phyloP scores from a whole-genome alignment of 2,329 filamentous ascomycete species.

The Aspergillus sp. region DNA sequence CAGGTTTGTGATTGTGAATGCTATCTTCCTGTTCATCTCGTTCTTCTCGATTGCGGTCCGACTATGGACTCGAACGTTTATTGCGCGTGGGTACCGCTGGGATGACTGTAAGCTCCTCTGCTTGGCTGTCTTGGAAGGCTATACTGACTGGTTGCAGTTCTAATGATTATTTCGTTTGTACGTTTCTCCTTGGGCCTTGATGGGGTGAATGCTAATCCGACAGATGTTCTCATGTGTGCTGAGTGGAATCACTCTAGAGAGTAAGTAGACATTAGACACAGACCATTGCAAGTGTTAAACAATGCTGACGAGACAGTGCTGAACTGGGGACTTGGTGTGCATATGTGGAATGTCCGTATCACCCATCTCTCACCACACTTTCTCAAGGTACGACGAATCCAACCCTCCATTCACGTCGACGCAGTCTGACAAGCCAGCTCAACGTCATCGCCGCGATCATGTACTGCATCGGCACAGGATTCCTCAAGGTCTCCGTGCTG shows the following conservation, averaged over 20 bases:
- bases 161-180: conserved; percentile 27
- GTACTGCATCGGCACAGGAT: conserved; percentile 30
- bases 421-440: conserved; percentile 16
- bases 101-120: conserved; percentile 31
- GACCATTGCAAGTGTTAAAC: not conserved
- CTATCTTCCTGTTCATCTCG: conserved; percentile 27
- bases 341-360: conserved; percentile 30
- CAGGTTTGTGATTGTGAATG: conserved; percentile 28
- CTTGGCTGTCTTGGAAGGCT: not conserved
- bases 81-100: conserved; percentile 24
- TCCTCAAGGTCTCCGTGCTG: conserved; percentile 33
- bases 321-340: conserved; percentile 27
- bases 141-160: conserved; percentile 14
- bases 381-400: conserved; percentile 17
- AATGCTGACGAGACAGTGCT: conserved; percentile 21
- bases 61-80: conserved; percentile 27
- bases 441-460: conserved; percentile 30
- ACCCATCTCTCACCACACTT: conserved; percentile 22
- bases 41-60: conserved; percentile 20
- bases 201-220: not conserved
- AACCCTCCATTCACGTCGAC: not conserved
- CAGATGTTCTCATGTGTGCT: conserved; percentile 24
- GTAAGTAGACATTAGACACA: no score
- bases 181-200: not conserved
- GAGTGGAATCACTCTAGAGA: conserved; percentile 22